Evolutionary conservation across 352 stramenopile species (phyloP).

Genomic region (Globisporangium canariense): DNA sequence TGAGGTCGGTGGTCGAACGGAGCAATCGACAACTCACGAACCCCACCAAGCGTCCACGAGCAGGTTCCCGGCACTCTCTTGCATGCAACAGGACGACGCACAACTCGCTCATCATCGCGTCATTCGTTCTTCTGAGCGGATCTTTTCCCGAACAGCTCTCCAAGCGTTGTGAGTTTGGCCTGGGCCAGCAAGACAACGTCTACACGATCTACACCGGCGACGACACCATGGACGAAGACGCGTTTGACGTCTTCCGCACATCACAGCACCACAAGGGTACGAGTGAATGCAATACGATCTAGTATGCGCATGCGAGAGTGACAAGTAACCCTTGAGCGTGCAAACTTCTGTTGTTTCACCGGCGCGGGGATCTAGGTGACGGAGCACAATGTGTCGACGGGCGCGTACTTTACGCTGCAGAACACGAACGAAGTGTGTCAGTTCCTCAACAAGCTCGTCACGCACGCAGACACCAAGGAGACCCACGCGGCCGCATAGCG

Average conservation of each 20-base stretch:
- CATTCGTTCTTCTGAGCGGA: not conserved
- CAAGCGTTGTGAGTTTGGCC: constrained; percentile 11
- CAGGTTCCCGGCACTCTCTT: not conserved
- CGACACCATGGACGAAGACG: constrained; percentile 89
- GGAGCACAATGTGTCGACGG: constrained; percentile 63
- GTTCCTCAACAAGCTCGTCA: constrained; percentile 70
- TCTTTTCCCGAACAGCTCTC: no score
- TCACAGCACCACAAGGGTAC: constrained; percentile 49
- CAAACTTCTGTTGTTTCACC: constrained; percentile 5
- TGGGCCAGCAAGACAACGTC: constrained; percentile 70
- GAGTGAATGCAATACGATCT: not conserved
- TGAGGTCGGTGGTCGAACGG: not conserved
- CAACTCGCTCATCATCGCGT: not conserved
- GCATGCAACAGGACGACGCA: not conserved
- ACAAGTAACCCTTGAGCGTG: not conserved
- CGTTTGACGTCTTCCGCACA: constrained; percentile 67
- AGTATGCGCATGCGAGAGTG: not conserved
- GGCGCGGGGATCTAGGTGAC: constrained; percentile 83
- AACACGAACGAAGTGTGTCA: constrained; percentile 71
- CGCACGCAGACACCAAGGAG: constrained; percentile 20
- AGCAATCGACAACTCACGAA: not conserved
- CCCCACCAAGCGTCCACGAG: not conserved
- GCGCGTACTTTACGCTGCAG: constrained; percentile 72
- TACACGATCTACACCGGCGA: constrained; percentile 93
- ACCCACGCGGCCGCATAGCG: constrained; percentile 13